phyloP scores from a whole-genome alignment of 768 basidiomycete species.

The Pisolithus marmoratus region DNA sequence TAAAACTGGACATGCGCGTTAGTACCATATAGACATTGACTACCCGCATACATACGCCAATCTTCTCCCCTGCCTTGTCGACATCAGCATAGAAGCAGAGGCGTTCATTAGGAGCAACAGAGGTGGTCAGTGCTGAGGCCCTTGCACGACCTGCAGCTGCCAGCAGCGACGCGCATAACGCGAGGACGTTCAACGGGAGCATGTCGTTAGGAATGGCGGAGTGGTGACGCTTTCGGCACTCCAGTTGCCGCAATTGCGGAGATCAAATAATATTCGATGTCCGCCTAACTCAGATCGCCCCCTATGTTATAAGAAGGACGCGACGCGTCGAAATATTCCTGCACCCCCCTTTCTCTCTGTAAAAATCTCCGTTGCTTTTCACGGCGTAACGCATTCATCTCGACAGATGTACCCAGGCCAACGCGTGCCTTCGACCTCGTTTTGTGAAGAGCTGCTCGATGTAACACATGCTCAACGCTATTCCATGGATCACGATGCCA shows the following conservation, averaged over 20 bases:
- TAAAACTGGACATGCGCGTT: constrained; percentile 62
- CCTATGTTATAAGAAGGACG: background rate
- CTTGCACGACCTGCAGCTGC: constrained; percentile 29
- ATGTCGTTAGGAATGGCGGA: constrained; percentile 6
- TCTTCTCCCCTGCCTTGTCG: constrained; percentile 91
- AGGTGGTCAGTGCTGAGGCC: constrained; percentile 73
- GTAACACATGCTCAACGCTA: constrained; percentile 5
- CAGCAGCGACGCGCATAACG: constrained; percentile 21
- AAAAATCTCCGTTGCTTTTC: too few species aligned
- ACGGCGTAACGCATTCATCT: background rate
- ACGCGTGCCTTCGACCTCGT: background rate
- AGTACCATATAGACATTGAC: constrained; percentile 2
- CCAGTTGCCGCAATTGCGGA: constrained; percentile 14
- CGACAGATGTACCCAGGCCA: background rate
- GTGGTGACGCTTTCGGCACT: constrained; percentile 14
- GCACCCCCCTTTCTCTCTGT: too few species aligned
- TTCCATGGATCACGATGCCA: constrained; percentile 3
- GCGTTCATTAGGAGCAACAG: constrained; percentile 72
- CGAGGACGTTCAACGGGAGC: constrained; percentile 19
- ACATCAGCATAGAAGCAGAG: constrained; percentile 95
- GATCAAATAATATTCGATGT: background rate
- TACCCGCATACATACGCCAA: constrained; percentile 54
- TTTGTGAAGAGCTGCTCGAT: constrained; percentile 7
- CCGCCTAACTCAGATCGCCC: background rate
- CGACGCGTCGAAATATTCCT: background rate